phyloP scores from a whole-genome alignment of 805 yeast genomes.

The Myxozyma mucilagina region DNA sequence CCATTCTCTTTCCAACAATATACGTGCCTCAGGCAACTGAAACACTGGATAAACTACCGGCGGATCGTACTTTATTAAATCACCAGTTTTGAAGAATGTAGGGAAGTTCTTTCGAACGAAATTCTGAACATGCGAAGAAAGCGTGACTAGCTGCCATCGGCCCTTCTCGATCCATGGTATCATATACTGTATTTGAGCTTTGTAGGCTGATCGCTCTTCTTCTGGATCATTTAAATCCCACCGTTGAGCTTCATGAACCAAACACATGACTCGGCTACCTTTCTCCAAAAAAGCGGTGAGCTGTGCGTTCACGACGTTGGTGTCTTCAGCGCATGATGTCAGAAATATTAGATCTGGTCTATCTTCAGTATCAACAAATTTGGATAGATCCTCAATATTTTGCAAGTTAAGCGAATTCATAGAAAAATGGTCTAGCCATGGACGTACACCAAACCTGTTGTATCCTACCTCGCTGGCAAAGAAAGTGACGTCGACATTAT shows the following conservation, averaged over 20 bases:
- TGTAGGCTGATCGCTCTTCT: slow-evolving; percentile 4
- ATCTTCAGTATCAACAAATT: background rate
- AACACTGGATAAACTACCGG: slow-evolving; percentile 23
- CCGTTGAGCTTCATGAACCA: slow-evolving; percentile 23
- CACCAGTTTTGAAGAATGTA: slow-evolving; percentile 6
- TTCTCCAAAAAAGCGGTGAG: slow-evolving; percentile 2
- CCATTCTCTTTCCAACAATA: slow-evolving; percentile 2
- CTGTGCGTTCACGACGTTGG: background rate
- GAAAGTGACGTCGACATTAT: slow-evolving; percentile 9
- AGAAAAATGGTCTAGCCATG: slow-evolving; percentile 17
- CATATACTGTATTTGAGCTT: slow-evolving; percentile 10
- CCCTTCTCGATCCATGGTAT: slow-evolving; percentile 18
- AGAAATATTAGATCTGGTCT: slow-evolving; percentile 26
- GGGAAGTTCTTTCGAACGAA: slow-evolving; percentile 20
- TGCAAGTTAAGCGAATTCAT: slow-evolving; percentile 1
- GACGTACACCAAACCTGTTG: slow-evolving; percentile 23
- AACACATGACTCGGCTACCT: slow-evolving; percentile 25
- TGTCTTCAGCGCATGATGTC: slow-evolving; percentile 26
- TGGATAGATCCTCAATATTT: background rate
- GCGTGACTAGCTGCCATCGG: slow-evolving; percentile 23
- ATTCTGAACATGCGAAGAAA: slow-evolving; percentile 23
- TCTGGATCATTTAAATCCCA: slow-evolving; percentile 13
- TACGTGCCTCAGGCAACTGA: slow-evolving; percentile 6
- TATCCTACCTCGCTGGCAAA: slow-evolving; percentile 8
- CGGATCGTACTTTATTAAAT: slow-evolving; percentile 10